Conservation (phyloP, 179 eudicot genomes). For the Spinacia oleracea region DNA sequence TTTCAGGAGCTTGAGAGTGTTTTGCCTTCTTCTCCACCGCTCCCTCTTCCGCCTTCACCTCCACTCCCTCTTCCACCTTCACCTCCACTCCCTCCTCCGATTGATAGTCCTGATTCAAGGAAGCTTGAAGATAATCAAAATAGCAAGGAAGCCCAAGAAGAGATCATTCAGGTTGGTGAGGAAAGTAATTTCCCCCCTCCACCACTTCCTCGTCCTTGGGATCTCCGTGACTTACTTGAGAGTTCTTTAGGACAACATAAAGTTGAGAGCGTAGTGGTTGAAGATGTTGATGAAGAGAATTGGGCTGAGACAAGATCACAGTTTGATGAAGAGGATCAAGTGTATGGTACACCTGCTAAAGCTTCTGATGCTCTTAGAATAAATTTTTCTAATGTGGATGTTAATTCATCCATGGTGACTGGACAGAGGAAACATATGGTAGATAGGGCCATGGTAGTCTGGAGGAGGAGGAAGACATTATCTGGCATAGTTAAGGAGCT, state of each 20-base stretch:
- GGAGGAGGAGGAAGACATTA: slow-evolving; percentile 61
- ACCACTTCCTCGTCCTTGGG: slow-evolving; percentile 59
- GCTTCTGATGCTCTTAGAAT: slow-evolving; percentile 16
- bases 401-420: slow-evolving; percentile 45
- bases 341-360: slow-evolving; percentile 26
- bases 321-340: slow-evolving; percentile 60
- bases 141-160: slow-evolving; percentile 42
- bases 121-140: slow-evolving; percentile 27
- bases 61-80: slow-evolving; percentile 83
- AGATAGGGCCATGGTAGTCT: slow-evolving; percentile 64
- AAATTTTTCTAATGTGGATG: slow-evolving; percentile 38
- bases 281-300: slow-evolving; percentile 61
- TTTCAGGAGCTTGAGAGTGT: slow-evolving; percentile 53
- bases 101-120: slow-evolving; percentile 57
- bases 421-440: slow-evolving; percentile 46
- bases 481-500: slow-evolving; percentile 60
- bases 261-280: slow-evolving; percentile 31
- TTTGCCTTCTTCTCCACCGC: slow-evolving; percentile 64
- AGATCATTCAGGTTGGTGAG: slow-evolving; percentile 44
- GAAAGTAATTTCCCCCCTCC: slow-evolving; percentile 52
- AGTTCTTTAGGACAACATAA: slow-evolving; percentile 37
- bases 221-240: slow-evolving; percentile 53
- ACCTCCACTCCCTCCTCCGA: slow-evolving; percentile 77
- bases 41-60: slow-evolving; percentile 73
- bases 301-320: slow-evolving; percentile 75